Evolutionary conservation across 164 flowering plant genomes (phyloP).

Genomic region (Magnolia officinalis): DNA sequence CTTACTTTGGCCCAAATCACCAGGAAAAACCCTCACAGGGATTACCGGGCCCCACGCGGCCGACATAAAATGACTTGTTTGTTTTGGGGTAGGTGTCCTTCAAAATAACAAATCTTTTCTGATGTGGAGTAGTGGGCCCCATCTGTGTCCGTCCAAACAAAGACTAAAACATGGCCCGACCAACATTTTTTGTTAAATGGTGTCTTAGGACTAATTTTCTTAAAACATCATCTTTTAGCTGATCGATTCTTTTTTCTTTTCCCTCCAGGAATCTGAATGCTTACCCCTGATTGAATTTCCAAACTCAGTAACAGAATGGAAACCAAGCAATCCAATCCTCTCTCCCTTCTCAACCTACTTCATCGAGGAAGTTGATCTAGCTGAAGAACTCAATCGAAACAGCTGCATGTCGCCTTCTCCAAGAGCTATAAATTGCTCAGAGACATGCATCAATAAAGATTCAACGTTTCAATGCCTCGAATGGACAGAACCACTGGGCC

Average conservation of each 20-base stretch:
- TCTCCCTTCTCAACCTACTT: constrained; percentile 40
- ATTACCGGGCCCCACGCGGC: background rate
- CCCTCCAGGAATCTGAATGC: constrained; percentile 12
- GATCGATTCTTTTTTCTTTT: background rate
- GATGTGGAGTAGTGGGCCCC: background rate
- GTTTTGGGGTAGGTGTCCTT: background rate
- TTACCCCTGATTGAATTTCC: constrained; percentile 26
- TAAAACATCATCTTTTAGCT: background rate
- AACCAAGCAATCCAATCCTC: constrained; percentile 13
- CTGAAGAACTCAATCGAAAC: constrained; percentile 30
- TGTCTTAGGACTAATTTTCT: background rate
- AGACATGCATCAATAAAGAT: constrained; percentile 33
- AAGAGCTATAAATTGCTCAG: constrained; percentile 34
- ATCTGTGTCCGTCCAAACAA: background rate
- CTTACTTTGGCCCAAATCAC: background rate
- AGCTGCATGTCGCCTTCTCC: constrained; percentile 47
- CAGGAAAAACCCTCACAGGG: background rate
- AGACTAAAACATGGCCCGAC: background rate
- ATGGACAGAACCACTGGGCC: constrained; percentile 22
- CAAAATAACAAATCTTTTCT: background rate
- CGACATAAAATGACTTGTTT: background rate
- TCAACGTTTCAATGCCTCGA: constrained; percentile 37
- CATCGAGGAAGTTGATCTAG: constrained; percentile 37
- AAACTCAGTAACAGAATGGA: constrained; percentile 31
- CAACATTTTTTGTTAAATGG: background rate